Evolutionary conservation across 331 rosid genomes (phyloP).

Genomic region (Spiraea crenata): DNA sequence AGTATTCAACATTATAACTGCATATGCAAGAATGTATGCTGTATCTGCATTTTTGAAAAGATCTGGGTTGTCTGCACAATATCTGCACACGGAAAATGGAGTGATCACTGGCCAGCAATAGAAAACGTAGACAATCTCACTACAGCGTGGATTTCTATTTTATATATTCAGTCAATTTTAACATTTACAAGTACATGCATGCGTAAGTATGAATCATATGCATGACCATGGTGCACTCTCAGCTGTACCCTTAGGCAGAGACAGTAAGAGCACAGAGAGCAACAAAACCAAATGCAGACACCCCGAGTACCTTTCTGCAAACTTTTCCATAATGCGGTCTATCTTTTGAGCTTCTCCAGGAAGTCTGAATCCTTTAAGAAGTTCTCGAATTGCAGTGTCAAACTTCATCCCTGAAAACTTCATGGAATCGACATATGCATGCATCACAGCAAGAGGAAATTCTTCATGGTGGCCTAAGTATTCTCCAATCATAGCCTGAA

Average conservation of each 20-base stretch:
- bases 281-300: neutral
- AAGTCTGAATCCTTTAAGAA: slow-evolving; percentile 95
- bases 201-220: slow-evolving; percentile 4
- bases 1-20: slow-evolving; percentile 93
- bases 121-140: slow-evolving; percentile 23
- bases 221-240: slow-evolving; percentile 6
- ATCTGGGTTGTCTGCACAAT: slow-evolving; percentile 94
- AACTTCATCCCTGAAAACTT: slow-evolving; percentile 89
- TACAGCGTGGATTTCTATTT: slow-evolving; percentile 15
- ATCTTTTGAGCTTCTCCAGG: slow-evolving; percentile 99
- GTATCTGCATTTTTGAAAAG: slow-evolving; percentile 97
- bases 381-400: slow-evolving; percentile 88
- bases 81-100: slow-evolving; percentile 45
- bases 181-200: slow-evolving; percentile 6
- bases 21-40: slow-evolving; percentile 97
- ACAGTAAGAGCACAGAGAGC: neutral
- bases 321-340: slow-evolving; percentile 97
- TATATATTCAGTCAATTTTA: slow-evolving; percentile 8
- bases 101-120: slow-evolving; percentile 32
- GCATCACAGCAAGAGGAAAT: slow-evolving; percentile 97
- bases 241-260: neutral
- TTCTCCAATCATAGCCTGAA: slow-evolving; percentile 93
- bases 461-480: slow-evolving; percentile 99
- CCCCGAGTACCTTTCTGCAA: slow-evolving; percentile 83
- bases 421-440: slow-evolving; percentile 93